These are phyloP conservation scores for Colletotrichum trifolii DNA, from an alignment of 2,329 filamentous ascomycete species.

Conservation along the genomic window DNA sequence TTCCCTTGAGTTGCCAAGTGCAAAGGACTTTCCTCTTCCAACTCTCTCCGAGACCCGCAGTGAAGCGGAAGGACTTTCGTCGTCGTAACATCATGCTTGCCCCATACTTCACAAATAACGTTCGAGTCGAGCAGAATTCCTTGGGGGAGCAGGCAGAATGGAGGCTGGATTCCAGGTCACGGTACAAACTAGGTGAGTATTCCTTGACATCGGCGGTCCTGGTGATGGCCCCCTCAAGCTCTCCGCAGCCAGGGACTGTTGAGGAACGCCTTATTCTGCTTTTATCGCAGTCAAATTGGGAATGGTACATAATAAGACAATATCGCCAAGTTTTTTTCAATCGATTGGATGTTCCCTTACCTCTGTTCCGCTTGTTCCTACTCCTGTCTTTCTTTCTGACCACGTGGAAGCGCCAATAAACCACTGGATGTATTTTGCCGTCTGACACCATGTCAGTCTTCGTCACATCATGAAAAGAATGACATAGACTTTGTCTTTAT, in stretches of 20 bases:
- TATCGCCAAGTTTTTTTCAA: background rate
- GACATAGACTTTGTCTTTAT: background rate
- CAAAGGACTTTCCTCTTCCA: background rate
- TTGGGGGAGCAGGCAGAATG: background rate
- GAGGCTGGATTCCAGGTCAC: background rate
- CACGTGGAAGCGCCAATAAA: background rate
- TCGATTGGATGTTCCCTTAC: background rate
- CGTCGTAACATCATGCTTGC: background rate
- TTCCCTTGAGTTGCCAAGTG: too few relatives aligned
- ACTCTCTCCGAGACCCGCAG: background rate
- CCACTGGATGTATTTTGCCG: background rate
- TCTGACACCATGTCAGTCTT: background rate
- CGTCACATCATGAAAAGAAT: background rate
- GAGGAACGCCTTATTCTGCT: background rate
- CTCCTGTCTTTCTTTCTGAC: background rate
- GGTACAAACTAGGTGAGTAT: background rate
- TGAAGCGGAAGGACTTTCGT: conserved; percentile 1
- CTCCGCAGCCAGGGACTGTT: background rate
- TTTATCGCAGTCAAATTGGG: background rate
- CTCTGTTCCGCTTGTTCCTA: background rate
- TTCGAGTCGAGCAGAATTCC: background rate
- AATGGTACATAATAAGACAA: background rate
- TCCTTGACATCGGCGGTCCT: background rate
- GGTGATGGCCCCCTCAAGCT: background rate
- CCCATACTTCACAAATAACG: background rate